A percentile compares a stretch with the other conserved stretches of the same genome.
These are phyloP conservation scores for Ambrosiella xylebori DNA, from an alignment of 2,329 filamentous ascomycete species.

Conservation along the genomic window DNA sequence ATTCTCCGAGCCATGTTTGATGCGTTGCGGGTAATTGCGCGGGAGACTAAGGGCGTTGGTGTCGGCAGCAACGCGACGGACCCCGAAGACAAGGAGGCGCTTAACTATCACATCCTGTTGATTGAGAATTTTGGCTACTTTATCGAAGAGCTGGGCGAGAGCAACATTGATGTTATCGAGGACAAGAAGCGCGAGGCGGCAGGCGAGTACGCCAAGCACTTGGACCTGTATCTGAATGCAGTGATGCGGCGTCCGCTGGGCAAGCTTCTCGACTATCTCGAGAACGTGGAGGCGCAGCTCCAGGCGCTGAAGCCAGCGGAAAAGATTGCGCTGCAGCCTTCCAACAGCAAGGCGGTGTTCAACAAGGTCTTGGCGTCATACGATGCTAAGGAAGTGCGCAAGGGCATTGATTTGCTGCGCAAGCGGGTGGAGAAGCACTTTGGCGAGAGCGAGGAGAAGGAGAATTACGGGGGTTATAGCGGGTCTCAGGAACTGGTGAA, in stretches of 20 bases:
- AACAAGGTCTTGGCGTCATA: conserved; percentile 71
- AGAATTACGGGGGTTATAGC: conserved; percentile 43
- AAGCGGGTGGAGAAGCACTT: conserved; percentile 97
- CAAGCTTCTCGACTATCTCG: conserved; percentile 78
- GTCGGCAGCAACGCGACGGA: conserved; percentile 30
- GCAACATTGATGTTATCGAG: conserved; percentile 57
- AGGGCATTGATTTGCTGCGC: conserved; percentile 74
- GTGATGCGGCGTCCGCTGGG: conserved; percentile 81
- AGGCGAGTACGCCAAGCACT: conserved; percentile 68
- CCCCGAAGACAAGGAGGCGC: conserved; percentile 81
- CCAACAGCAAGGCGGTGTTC: conserved; percentile 65
- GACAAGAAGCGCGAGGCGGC: conserved; percentile 68
- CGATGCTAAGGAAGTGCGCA: conserved; percentile 70
- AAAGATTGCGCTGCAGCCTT: conserved; percentile 60
- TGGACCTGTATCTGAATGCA: conserved; percentile 70
- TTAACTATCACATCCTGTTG: conserved; percentile 92
- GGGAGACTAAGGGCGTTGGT: conserved; percentile 41
- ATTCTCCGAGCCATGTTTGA: conserved; percentile 96
- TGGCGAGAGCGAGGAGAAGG: conserved; percentile 73
- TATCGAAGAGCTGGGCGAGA: conserved; percentile 65
- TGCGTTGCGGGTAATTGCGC: conserved; percentile 82
- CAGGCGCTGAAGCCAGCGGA: conserved; percentile 40
- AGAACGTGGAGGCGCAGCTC: conserved; percentile 64
- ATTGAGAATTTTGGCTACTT: conserved; percentile 99
- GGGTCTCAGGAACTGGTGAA: conserved; percentile 41